phyloP scores from a whole-genome alignment of 2,329 filamentous ascomycete species.

The Trichoderma atroviride region DNA sequence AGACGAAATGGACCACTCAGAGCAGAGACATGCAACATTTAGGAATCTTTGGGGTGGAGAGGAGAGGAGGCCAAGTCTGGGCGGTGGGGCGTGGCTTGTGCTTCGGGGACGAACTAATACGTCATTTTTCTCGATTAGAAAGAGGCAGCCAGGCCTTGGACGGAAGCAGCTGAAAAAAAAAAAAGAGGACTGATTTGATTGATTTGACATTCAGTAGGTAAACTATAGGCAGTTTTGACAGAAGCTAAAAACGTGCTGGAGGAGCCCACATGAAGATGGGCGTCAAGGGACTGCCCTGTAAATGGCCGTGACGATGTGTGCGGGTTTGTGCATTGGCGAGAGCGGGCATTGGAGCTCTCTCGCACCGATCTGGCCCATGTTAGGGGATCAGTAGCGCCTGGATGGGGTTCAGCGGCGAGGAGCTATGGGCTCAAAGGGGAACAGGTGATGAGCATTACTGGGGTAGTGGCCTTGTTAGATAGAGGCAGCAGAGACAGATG shows the following conservation, averaged over 20 bases:
- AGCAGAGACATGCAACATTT: not conserved
- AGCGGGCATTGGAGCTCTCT: not conserved
- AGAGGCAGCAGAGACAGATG: not conserved
- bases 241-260: not conserved
- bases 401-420: not conserved
- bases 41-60: constrained; percentile 16
- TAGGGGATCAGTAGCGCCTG: not conserved
- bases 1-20: not conserved
- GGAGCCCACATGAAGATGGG: not conserved
- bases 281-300: not conserved
- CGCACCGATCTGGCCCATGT: not conserved
- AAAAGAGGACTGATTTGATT: not conserved
- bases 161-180: not conserved
- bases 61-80: not conserved
- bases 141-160: constrained; percentile 6
- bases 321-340: constrained; percentile 14
- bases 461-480: too few species aligned
- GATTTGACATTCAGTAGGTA: not conserved
- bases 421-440: too few species aligned
- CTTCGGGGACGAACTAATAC: not conserved
- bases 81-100: constrained; percentile 19
- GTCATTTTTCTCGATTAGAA: not conserved
- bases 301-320: constrained; percentile 1
- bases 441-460: too few species aligned
- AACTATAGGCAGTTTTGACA: not conserved